Evolutionary conservation across 805 yeast genomes (phyloP), one percentile per base, ranked within the genome.

Genomic region (Gaillardinia entomophila): DNA sequence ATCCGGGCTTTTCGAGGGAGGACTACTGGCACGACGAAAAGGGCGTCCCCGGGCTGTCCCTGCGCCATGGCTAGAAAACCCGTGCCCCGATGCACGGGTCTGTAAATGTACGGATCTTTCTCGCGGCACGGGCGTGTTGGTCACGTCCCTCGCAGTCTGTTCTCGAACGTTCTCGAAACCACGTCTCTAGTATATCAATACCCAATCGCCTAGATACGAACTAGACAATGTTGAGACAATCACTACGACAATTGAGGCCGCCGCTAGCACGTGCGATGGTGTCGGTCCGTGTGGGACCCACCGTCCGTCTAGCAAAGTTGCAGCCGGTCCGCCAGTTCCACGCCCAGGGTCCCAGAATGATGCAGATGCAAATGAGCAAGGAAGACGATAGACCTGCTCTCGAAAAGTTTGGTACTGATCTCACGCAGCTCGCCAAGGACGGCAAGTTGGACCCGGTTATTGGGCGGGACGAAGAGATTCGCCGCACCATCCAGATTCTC

Each of bases 371-470:
- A 46, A 64, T 46, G 69, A 68, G 52, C 32, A 49, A 57, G 32
- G 63, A 62, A 14, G 81, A 77, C 20, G 71, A 78, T 22, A 41
- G 58, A 40, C 83, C 90, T 1, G 94, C 97, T 0, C 62, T 90
- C 38, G 87, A 87, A 46, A 79, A 80, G 49, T 90, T 65, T 53
- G 98, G 96, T 15, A 74, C 83, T 0, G 90, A 92, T 55, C 61
- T 90, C 40, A 92, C 97, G 1, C 77, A 80, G 36, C 56, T 90
- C 43, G 98, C 98, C 2, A 71, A 73, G 40, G 85, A 84, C 34
- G 97, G 97, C 18, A 86, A 86, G 48, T 66, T 90, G 24, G 98
- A 90, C 50, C 98, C 98, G 0, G 97, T 92, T 15, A 92, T 90
- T 49, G 98, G 98, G 3, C 71, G 97, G 41, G 97, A 92, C 49